Conservation (phyloP, 2,329 filamentous ascomycete species). For the Alternaria solani region DNA sequence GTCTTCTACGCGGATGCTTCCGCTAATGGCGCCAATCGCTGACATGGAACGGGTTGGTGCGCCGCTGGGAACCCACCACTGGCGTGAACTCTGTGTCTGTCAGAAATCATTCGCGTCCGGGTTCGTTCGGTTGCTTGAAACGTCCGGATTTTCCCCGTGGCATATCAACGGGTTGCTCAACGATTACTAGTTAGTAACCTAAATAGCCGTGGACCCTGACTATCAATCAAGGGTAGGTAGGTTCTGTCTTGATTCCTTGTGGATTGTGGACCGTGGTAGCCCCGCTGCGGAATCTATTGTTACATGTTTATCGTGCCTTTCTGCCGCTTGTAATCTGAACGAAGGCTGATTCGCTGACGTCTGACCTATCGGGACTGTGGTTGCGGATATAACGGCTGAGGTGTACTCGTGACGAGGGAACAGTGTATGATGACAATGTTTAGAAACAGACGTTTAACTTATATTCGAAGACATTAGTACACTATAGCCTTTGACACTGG, state of each 20-base stretch:
- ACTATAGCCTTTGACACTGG: neutral
- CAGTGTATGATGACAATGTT: neutral
- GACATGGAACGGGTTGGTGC: neutral
- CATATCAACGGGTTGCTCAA: neutral
- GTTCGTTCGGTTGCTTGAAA: neutral
- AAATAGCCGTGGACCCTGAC: neutral
- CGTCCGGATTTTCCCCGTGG: neutral
- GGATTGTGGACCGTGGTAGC: neutral
- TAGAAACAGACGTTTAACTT: too few species aligned
- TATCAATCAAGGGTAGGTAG: neutral
- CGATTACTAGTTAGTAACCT: neutral
- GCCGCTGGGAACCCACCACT: neutral
- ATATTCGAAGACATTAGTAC: neutral
- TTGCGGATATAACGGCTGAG: neutral
- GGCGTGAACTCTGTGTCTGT: slow-evolving; percentile 1
- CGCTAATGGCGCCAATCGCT: neutral
- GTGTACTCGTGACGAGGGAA: neutral
- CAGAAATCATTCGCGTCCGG: neutral
- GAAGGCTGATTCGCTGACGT: neutral
- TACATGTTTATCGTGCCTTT: neutral
- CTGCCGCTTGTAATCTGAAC: neutral
- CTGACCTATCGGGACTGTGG: neutral
- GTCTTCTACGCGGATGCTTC: neutral
- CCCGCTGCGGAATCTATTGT: neutral
- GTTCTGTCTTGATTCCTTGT: neutral